Evolutionary conservation across 768 basidiomycete species (phyloP).

Genomic region (Rhodotorula graminis): DNA sequence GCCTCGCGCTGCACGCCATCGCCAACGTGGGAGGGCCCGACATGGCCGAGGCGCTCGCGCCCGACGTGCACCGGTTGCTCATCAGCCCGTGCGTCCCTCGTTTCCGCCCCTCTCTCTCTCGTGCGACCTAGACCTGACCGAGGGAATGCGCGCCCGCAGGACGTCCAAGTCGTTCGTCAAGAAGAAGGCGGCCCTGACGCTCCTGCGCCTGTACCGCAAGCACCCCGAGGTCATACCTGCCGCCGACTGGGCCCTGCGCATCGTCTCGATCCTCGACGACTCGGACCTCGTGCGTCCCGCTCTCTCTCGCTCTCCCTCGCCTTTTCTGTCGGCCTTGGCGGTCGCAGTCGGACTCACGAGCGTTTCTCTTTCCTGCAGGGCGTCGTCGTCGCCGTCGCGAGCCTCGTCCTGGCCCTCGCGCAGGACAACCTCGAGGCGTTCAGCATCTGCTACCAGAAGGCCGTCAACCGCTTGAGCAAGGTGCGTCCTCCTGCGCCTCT

Average conservation of each 20-base stretch:
- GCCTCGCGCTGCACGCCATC: constrained; percentile 93
- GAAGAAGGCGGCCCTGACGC: constrained; percentile 94
- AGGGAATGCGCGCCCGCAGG: constrained; percentile 53
- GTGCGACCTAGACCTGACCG: neutral
- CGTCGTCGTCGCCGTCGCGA: constrained; percentile 89
- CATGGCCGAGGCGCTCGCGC: constrained; percentile 92
- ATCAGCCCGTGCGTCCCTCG: constrained; percentile 87
- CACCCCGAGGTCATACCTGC: constrained; percentile 90
- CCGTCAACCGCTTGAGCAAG: constrained; percentile 78
- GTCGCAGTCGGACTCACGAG: neutral
- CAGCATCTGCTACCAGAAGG: constrained; percentile 88
- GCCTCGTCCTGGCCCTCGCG: constrained; percentile 84
- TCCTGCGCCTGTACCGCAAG: constrained; percentile 89
- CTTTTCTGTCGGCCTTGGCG: fast-evolving
- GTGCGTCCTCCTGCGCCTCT: constrained; percentile 49
- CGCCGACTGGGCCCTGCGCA: constrained; percentile 89
- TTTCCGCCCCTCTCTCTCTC: too few relatives aligned
- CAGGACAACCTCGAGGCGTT: constrained; percentile 89
- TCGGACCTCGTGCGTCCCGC: constrained; percentile 66
- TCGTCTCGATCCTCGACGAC: constrained; percentile 94
- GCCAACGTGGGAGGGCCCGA: constrained; percentile 96
- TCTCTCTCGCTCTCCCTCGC: too few relatives aligned
- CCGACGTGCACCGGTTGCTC: constrained; percentile 87
- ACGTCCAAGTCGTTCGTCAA: constrained; percentile 93
- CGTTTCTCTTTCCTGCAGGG: constrained; percentile 55